A percentile compares a stretch with the other conserved stretches of the same genome.
These are phyloP conservation scores for Dactylellina parvicollis DNA, from an alignment of 2,329 filamentous ascomycete genomes.

Conservation along the genomic window DNA sequence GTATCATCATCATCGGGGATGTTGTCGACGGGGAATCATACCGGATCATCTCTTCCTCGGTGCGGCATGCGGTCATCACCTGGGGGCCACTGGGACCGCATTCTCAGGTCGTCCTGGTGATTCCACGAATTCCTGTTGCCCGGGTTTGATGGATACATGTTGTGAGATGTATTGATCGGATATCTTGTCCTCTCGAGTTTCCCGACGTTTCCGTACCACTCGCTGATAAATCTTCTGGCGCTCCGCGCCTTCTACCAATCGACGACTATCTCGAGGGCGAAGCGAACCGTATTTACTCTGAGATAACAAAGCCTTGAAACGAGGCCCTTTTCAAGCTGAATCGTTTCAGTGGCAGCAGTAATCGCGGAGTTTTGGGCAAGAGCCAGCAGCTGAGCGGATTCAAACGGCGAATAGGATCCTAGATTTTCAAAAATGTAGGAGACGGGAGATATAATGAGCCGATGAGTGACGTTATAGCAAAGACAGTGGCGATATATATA, in stretches of 20 bases:
- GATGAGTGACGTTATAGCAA: too few relatives aligned
- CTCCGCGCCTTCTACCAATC: slow-evolving; percentile 29
- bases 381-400: too few relatives aligned
- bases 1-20: background rate
- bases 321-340: too few relatives aligned
- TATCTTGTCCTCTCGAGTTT: slow-evolving; percentile 30
- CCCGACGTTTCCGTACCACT: slow-evolving; percentile 2
- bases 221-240: slow-evolving; percentile 21
- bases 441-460: too few relatives aligned
- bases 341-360: too few relatives aligned
- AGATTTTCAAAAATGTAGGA: too few relatives aligned
- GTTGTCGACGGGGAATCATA: slow-evolving; percentile 2
- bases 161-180: slow-evolving; percentile 3
- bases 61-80: slow-evolving; percentile 32
- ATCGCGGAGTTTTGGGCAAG: too few relatives aligned
- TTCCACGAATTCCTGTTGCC: slow-evolving; percentile 51
- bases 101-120: slow-evolving; percentile 46
- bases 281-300: too few relatives aligned
- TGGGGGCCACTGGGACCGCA: slow-evolving; percentile 45
- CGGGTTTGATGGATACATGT: slow-evolving; percentile 46
- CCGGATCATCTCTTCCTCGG: slow-evolving; percentile 39
- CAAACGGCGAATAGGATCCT: too few relatives aligned
- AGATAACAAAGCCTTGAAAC: too few relatives aligned
- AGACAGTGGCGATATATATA: too few relatives aligned
- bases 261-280: slow-evolving; percentile 1